phyloP scores from a whole-genome alignment of 805 yeast species.

The Wickerhamomyces rabaulensis region DNA sequence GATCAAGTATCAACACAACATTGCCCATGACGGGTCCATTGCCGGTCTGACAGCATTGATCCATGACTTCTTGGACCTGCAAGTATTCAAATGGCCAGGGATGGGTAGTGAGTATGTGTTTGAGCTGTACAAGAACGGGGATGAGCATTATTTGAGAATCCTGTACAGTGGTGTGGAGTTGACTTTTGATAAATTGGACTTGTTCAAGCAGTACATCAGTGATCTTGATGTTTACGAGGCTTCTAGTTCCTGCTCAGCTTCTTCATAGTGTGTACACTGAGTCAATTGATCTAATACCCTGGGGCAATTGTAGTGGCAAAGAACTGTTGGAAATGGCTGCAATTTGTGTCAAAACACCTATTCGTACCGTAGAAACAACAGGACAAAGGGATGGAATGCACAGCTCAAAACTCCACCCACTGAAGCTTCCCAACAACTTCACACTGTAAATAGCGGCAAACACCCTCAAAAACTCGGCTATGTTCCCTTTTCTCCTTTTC shows the following conservation, averaged over 20 bases:
- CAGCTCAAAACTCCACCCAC: no score
- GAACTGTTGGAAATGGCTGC: no score
- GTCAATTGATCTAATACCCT: no score
- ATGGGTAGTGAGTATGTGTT: conserved; percentile 40
- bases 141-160: conserved; percentile 27
- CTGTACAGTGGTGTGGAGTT: conserved; percentile 30
- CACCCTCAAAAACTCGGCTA: no score
- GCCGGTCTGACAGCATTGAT: conserved; percentile 31
- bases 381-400: no score
- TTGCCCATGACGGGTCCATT: conserved; percentile 39
- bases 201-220: conserved; percentile 17
- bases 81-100: conserved; percentile 39
- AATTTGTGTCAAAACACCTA: no score
- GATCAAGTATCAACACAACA: conserved; percentile 32
- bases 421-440: no score
- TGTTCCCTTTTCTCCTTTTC: no score
- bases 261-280: no score
- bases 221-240: conserved; percentile 6
- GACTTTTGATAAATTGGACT: conserved; percentile 13
- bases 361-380: no score
- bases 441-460: no score
- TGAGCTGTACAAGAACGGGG: conserved; percentile 29
- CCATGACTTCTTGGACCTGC: conserved; percentile 23
- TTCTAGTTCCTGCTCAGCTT: conserved; percentile 7
- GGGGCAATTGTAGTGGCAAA: no score